Base-by-base conservation (phyloP, 768 basidiomycete species). In the Trametes punicea region DNA sequence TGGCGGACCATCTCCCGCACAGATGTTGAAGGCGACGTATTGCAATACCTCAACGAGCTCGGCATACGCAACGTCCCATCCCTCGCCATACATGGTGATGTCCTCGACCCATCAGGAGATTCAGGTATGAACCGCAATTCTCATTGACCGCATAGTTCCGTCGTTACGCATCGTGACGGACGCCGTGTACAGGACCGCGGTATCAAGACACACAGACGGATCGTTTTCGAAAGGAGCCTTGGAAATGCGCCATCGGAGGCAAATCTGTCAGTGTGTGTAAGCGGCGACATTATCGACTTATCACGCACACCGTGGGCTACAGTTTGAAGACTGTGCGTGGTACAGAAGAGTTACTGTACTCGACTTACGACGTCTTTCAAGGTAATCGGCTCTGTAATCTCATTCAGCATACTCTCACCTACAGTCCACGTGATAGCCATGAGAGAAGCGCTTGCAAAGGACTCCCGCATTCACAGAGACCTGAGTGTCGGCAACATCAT, bases 401-500 rank as follows among this genome's bases (percentile, higher is more conserved):
- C 42, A 23, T 26, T 26, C 10, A 2, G 4, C 8, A 27, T 26
- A 2, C 4, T 16, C 3, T 4, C 3, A 13, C 18, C 13, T 9
- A 44, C 11, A 13, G 42, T 10, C 16, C n/a, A 8, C 25, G 27
- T 15, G 3, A 20, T 29, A 58, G 57, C 50, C 18, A 52, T 58
- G 50, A n/a, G 18, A 7, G 57, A 53, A 21, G 50, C 57, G 1
- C 30, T 45, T 2, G 42, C 36, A 5, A 47, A 55, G n/a, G 53
- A 20, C 13, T 44, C 42, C 1, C 42, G 51, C 8, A 47, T 58
- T 13, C 50, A 51, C 23, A 23, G 51, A 2, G 57, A 51, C 29
- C 44, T 58, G n/a, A 49, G 55, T 15, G 20, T 56, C 3, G 38
- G 46, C 21, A 49, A 56, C 31, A 33, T 56, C 33, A 44, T 56